Evolutionary conservation across 192 early-diverging fungal species (phyloP).

Genomic region (Helicostylum pulchrum): DNA sequence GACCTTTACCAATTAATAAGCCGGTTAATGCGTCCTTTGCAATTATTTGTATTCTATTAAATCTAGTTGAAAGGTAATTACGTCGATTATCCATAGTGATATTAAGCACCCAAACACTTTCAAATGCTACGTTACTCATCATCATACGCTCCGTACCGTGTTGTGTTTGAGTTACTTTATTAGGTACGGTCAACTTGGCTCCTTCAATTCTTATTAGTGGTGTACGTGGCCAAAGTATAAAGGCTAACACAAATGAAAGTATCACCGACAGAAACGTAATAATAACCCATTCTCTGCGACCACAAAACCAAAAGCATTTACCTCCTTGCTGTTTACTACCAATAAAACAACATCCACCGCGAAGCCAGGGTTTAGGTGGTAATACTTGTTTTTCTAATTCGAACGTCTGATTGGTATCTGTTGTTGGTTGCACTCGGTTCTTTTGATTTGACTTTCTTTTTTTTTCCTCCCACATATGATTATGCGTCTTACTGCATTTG

Average conservation of each 20-base stretch:
- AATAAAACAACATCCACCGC: slow-evolving; percentile 2
- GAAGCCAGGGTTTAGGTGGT: too few species aligned
- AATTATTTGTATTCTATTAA: slow-evolving; percentile 14
- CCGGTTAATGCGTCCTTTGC: slow-evolving; percentile 23
- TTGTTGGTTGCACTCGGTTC: background rate
- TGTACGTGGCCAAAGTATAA: slow-evolving; percentile 23
- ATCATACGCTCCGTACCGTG: slow-evolving; percentile 2
- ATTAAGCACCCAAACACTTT: slow-evolving; percentile 23
- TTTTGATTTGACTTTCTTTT: background rate
- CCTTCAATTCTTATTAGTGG: slow-evolving; percentile 24
- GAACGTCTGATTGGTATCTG: background rate
- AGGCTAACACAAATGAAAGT: background rate
- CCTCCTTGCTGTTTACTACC: background rate
- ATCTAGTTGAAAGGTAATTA: slow-evolving; percentile 24
- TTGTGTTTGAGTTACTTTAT: slow-evolving; percentile 9
- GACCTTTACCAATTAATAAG: slow-evolving; percentile 23
- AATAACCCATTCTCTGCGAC: slow-evolving; percentile 11
- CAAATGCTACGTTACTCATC: slow-evolving; percentile 22
- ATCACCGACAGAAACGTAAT: slow-evolving; percentile 7
- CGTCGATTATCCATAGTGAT: slow-evolving; percentile 24
- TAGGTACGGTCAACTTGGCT: slow-evolving; percentile 1
- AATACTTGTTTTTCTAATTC: background rate
- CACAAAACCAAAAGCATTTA: background rate
- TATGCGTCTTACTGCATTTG: background rate
- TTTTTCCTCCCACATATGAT: background rate